A percentile compares a stretch with the other conserved stretches of the same genome.
Conservation (phyloP, 2,329 filamentous ascomycete species). For the Talaromyces sp. region DNA sequence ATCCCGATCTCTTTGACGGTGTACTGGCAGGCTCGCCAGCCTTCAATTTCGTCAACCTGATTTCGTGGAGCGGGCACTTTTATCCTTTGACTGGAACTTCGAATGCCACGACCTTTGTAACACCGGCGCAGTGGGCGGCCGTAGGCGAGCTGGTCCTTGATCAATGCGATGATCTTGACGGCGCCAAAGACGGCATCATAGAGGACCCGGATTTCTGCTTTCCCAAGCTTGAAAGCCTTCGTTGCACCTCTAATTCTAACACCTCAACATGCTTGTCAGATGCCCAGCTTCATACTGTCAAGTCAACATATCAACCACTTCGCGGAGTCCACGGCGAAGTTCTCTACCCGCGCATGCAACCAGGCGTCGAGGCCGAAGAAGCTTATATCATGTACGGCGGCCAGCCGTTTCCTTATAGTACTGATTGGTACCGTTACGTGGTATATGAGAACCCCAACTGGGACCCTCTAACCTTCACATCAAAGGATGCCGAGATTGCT, state of each 20-base stretch:
- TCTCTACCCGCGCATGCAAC: conserved; percentile 31
- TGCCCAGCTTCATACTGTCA: neutral
- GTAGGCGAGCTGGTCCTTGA: conserved; percentile 22
- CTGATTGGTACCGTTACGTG: conserved; percentile 3
- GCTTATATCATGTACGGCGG: conserved; percentile 30
- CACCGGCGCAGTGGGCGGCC: conserved; percentile 22
- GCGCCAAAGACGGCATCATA: conserved; percentile 30
- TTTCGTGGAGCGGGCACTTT: conserved; percentile 35
- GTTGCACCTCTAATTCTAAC: neutral
- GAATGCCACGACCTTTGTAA: neutral
- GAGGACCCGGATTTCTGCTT: conserved; percentile 26
- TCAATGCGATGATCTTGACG: conserved; percentile 28
- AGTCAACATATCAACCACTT: neutral
- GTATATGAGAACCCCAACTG: conserved; percentile 1
- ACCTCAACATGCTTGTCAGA: neutral
- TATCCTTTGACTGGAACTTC: neutral
- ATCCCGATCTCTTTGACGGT: conserved; percentile 33
- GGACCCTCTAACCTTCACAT: neutral
- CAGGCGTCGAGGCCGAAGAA: conserved; percentile 23
- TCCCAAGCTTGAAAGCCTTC: neutral
- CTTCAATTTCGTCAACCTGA: conserved; percentile 30
- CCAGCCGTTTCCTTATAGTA: conserved; percentile 34
- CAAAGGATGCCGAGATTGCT: neutral
- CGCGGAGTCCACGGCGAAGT: conserved; percentile 15
- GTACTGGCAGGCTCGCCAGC: conserved; percentile 26